These are phyloP conservation scores for Taiozyma sp. DNA, from an alignment of 1,139 yeast genomes.

Conservation along the genomic window DNA sequence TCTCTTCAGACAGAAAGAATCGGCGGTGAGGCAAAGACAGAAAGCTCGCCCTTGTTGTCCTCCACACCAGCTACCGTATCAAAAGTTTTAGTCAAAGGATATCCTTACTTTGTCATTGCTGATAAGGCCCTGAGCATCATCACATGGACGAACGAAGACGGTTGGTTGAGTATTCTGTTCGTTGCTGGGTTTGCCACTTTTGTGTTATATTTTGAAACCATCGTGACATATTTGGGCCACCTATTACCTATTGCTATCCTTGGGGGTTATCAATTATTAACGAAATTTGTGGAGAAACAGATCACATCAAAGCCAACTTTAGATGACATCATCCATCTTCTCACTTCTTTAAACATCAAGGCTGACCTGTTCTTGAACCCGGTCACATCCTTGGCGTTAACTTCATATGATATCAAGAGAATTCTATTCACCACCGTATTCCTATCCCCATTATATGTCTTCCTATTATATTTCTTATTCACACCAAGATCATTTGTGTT, in stretches of 20 bases:
- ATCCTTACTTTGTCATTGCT: slow-evolving; percentile 73
- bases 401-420: slow-evolving; percentile 74
- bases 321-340: slow-evolving; percentile 81
- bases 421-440: slow-evolving; percentile 78
- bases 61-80: slow-evolving; percentile 92
- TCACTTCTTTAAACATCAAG: slow-evolving; percentile 70
- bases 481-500: slow-evolving; percentile 68
- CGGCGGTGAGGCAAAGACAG: slow-evolving; percentile 22
- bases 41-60: slow-evolving; percentile 61
- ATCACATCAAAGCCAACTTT: slow-evolving; percentile 70
- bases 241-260: slow-evolving; percentile 62
- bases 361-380: slow-evolving; percentile 77
- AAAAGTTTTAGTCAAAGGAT: slow-evolving; percentile 72
- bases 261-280: slow-evolving; percentile 59
- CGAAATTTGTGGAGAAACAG: slow-evolving; percentile 43
- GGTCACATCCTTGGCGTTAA: slow-evolving; percentile 60
- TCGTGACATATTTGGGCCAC: slow-evolving; percentile 79
- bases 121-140: slow-evolving; percentile 65
- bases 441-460: slow-evolving; percentile 76
- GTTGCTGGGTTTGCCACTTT: slow-evolving; percentile 51
- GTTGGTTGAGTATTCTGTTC: slow-evolving; percentile 66
- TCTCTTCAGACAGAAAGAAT: slow-evolving; percentile 14
- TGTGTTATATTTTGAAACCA: slow-evolving; percentile 67
- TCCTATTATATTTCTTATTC: slow-evolving; percentile 59
- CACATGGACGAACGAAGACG: slow-evolving; percentile 90